Conservation (phyloP, 2,329 filamentous ascomycete species). For the Fonsecaea nubica region DNA sequence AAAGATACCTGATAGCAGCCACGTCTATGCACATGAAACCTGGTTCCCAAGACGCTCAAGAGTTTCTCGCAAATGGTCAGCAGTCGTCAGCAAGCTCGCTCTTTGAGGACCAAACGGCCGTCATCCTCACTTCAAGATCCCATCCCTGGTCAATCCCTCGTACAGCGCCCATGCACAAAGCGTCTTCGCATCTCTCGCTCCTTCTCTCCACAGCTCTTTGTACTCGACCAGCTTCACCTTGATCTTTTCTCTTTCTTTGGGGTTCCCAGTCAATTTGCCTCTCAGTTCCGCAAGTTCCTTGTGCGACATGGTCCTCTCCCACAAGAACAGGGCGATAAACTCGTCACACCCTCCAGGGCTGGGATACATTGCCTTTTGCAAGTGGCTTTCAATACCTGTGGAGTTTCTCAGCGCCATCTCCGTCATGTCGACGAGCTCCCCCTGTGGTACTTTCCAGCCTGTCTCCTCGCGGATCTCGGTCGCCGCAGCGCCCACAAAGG, state of each 20-base stretch:
- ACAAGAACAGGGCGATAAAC: constrained; percentile 63
- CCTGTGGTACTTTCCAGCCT: constrained; percentile 55
- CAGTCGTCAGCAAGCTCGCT: neutral
- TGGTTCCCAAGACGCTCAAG: neutral
- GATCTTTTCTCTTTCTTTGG: constrained; percentile 62
- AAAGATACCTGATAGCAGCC: neutral
- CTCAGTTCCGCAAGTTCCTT: constrained; percentile 57
- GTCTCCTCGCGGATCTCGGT: constrained; percentile 65
- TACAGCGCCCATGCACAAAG: constrained; percentile 63
- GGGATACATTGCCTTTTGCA: constrained; percentile 61
- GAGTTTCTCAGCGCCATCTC: constrained; percentile 48
- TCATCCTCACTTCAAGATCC: constrained; percentile 28
- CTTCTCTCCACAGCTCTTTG: constrained; percentile 60
- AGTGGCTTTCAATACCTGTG: constrained; percentile 43
- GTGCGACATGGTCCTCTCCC: constrained; percentile 59
- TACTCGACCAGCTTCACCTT: constrained; percentile 62
- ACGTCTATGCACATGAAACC: neutral
- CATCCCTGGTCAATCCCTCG: constrained; percentile 57
- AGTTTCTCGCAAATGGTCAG: neutral
- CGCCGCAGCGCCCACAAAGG: constrained; percentile 61
- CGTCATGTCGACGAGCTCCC: constrained; percentile 62
- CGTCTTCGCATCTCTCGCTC: constrained; percentile 61
- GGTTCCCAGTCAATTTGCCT: constrained; percentile 58
- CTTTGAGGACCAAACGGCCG: neutral
- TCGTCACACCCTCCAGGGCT: constrained; percentile 65